A percentile compares a stretch with the other conserved stretches of the same genome.
phyloP scores from a whole-genome alignment of 164 flowering plant species.

The Berberis thunbergii region DNA sequence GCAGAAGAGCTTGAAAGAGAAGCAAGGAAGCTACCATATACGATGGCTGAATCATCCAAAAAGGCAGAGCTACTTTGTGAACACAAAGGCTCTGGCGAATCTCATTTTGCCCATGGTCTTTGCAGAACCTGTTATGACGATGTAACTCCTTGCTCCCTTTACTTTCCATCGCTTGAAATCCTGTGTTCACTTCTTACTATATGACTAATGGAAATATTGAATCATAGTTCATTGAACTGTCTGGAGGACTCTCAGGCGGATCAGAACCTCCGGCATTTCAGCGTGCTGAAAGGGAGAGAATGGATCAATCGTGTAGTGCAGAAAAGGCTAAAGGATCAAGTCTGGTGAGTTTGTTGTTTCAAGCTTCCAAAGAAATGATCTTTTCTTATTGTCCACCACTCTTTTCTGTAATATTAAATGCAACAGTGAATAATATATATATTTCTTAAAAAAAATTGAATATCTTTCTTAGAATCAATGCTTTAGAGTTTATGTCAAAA shows the following conservation, averaged over 20 bases:
- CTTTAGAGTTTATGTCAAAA: no score
- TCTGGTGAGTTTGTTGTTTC: background rate
- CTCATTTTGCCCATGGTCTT: constrained; percentile 60
- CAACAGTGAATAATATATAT: no score
- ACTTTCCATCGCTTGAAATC: background rate
- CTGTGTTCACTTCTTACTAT: background rate
- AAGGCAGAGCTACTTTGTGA: constrained; percentile 53
- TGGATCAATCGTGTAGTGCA: constrained; percentile 21
- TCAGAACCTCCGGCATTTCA: constrained; percentile 90
- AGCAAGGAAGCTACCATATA: constrained; percentile 6
- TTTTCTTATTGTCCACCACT: no score
- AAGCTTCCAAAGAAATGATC: no score
- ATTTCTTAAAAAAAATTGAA: no score
- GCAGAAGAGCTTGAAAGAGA: constrained; percentile 47
- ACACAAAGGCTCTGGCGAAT: constrained; percentile 40
- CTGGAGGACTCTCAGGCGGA: constrained; percentile 78
- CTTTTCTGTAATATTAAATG: no score
- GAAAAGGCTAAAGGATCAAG: constrained; percentile 15
- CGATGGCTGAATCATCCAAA: constrained; percentile 15
- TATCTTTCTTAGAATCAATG: no score
- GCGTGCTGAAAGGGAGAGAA: constrained; percentile 65
- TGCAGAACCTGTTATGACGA: constrained; percentile 60
- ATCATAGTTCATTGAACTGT: constrained; percentile 48
- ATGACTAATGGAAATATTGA: constrained; percentile 7
- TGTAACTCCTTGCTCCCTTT: constrained; percentile 24